A percentile compares a stretch with the other conserved stretches of the same genome.
These are phyloP conservation scores for Houttuynia cordata DNA, from an alignment of 164 flowering plant species.

Conservation along the genomic window DNA sequence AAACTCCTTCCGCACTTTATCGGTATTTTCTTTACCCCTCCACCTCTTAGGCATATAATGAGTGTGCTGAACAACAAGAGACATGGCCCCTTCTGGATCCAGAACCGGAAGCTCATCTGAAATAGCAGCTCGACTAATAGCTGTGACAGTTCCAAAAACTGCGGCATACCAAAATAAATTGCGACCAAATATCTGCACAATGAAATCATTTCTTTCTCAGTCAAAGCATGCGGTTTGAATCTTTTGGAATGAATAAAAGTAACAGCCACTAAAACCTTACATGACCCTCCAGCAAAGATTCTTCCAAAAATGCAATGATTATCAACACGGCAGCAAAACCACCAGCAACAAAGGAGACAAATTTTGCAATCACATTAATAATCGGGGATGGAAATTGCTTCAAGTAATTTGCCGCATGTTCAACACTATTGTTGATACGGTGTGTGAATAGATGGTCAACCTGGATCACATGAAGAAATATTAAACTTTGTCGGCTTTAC, in stretches of 20 bases:
- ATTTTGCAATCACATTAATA: slow-evolving; percentile 71
- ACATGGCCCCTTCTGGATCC: slow-evolving; percentile 88
- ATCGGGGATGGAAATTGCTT: slow-evolving; percentile 96
- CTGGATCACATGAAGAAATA: slow-evolving; percentile 22
- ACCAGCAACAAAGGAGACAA: slow-evolving; percentile 86
- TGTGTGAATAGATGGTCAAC: slow-evolving; percentile 95
- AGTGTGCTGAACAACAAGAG: slow-evolving; percentile 77
- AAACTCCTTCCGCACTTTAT: slow-evolving; percentile 66
- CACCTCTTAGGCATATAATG: slow-evolving; percentile 96
- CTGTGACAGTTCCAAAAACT: slow-evolving; percentile 91
- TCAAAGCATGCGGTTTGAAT: not conserved
- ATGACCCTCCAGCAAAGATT: slow-evolving; percentile 97
- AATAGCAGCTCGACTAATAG: slow-evolving; percentile 80
- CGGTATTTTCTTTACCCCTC: slow-evolving; percentile 88
- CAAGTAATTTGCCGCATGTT: slow-evolving; percentile 74
- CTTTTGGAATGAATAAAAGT: not conserved
- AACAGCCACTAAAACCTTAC: slow-evolving; percentile 28
- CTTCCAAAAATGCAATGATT: slow-evolving; percentile 92
- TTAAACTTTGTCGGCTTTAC: no score
- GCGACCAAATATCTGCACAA: slow-evolving; percentile 85
- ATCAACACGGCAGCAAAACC: slow-evolving; percentile 94
- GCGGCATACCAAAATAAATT: slow-evolving; percentile 96
- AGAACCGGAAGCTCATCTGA: slow-evolving; percentile 76
- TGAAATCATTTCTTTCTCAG: not conserved
- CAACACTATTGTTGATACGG: slow-evolving; percentile 68